phyloP scores from a whole-genome alignment of 192 early-diverging fungal species.

The Phycomyces blakesleeanus region DNA sequence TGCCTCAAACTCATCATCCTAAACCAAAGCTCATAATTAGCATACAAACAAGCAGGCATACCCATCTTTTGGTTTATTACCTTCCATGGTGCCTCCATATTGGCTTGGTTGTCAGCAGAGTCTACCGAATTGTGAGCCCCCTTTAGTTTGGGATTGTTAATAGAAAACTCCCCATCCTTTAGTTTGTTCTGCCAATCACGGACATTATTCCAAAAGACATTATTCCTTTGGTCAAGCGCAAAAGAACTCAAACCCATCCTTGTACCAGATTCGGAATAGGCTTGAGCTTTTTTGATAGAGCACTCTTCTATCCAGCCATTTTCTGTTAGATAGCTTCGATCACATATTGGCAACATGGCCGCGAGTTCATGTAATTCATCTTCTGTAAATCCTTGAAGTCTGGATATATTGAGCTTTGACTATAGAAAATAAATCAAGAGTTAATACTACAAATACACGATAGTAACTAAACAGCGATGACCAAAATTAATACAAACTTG shows the following conservation, averaged over 20 bases:
- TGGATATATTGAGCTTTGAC: neutral
- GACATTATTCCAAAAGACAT: no score
- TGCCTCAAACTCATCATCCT: constrained; percentile 3
- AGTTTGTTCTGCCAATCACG: no score
- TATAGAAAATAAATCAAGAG: neutral
- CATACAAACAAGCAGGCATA: neutral
- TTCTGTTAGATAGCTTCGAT: neutral
- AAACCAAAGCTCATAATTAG: neutral
- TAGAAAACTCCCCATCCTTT: no score
- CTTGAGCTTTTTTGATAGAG: neutral
- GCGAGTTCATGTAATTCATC: neutral
- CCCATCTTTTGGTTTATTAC: neutral
- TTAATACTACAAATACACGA: neutral
- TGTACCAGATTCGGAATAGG: neutral
- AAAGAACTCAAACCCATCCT: no score
- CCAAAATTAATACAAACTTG: neutral
- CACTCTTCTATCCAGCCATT: neutral
- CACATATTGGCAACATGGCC: neutral
- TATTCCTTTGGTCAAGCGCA: no score
- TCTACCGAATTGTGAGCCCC: no score
- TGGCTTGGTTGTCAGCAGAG: neutral
- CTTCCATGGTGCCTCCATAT: neutral
- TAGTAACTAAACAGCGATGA: neutral
- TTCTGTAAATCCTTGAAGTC: neutral
- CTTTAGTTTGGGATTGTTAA: no score